Conservation (phyloP, 805 yeast genomes). For the Zygotorulaspora chibaensis region DNA sequence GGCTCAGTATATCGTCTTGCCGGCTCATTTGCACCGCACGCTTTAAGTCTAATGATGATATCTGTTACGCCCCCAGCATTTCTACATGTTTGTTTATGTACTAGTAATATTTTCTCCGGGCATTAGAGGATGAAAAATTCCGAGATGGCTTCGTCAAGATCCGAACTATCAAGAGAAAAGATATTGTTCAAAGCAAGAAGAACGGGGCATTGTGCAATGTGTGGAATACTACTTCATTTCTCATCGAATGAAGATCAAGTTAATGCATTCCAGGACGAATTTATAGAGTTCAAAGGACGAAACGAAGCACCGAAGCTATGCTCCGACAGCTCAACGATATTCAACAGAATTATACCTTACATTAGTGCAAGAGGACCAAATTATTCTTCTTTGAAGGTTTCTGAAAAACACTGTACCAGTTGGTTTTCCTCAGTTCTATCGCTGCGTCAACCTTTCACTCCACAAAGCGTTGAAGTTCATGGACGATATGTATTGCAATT, state of each 20-base stretch:
- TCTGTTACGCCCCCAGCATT: not conserved
- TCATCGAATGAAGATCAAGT: conserved; percentile 2
- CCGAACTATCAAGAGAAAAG: not conserved
- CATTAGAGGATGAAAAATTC: not conserved
- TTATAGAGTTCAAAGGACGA: conserved; percentile 19
- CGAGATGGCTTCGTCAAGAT: not conserved
- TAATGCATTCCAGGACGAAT: conserved; percentile 8
- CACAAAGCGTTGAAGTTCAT: conserved; percentile 55
- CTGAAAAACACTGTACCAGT: conserved; percentile 14
- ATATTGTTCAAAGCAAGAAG: not conserved
- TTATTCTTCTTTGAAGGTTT: conserved; percentile 36
- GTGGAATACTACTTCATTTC: conserved; percentile 50
- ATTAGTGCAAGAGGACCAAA: conserved; percentile 65
- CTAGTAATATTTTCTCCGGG: too few relatives aligned
- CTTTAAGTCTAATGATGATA: not conserved
- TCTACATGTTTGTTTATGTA: not conserved
- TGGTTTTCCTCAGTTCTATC: conserved; percentile 74
- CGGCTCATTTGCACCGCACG: not conserved
- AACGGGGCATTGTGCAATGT: conserved; percentile 36
- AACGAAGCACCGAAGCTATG: not conserved
- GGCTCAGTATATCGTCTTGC: conserved; percentile 5
- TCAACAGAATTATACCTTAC: conserved; percentile 40
- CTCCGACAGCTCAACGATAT: conserved; percentile 14
- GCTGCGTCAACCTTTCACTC: conserved; percentile 69
- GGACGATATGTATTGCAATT: conserved; percentile 56